phyloP scores from a whole-genome alignment of 371 early-diverging fungal genomes.

The Thermomucor indicae-seudaticae region DNA sequence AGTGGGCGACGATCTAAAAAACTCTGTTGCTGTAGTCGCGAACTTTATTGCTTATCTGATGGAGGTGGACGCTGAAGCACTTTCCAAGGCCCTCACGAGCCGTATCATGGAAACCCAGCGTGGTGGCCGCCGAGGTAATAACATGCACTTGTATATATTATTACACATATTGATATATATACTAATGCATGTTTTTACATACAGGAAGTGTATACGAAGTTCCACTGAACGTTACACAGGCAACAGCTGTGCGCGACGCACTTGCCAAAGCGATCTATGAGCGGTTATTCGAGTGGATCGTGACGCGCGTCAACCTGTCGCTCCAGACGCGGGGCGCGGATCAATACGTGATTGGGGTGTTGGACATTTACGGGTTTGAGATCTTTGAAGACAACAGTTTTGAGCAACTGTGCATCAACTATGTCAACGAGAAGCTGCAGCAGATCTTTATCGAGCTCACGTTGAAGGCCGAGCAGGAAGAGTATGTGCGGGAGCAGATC shows the following conservation, averaged over 20 bases:
- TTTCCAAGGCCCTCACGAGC: conserved; percentile 65
- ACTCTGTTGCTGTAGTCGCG: no score
- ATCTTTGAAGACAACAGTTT: conserved; percentile 97
- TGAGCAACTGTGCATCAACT: conserved; percentile 99
- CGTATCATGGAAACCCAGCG: conserved; percentile 77
- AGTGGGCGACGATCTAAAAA: neutral
- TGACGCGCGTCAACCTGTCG: conserved; percentile 78
- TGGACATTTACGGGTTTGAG: conserved; percentile 97
- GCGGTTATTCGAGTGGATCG: conserved; percentile 89
- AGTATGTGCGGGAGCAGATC: conserved; percentile 95
- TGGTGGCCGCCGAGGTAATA: conserved; percentile 80
- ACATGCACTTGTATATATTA: no score
- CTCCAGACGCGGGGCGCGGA: conserved; percentile 61
- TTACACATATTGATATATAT: no score
- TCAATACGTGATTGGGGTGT: conserved; percentile 85
- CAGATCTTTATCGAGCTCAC: conserved; percentile 99
- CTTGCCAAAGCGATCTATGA: conserved; percentile 83
- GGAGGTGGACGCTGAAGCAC: conserved; percentile 59
- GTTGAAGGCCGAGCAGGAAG: conserved; percentile 97
- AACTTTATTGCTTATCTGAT: conserved; percentile 77
- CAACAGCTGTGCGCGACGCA: conserved; percentile 80
- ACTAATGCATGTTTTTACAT: neutral
- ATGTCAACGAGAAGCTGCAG: conserved; percentile 99
- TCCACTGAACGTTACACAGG: conserved; percentile 77
- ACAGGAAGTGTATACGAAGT: conserved; percentile 70